Base-by-base conservation (phyloP, 1,284 basidiomycete species). In the Ganoderma multipileum region DNA sequence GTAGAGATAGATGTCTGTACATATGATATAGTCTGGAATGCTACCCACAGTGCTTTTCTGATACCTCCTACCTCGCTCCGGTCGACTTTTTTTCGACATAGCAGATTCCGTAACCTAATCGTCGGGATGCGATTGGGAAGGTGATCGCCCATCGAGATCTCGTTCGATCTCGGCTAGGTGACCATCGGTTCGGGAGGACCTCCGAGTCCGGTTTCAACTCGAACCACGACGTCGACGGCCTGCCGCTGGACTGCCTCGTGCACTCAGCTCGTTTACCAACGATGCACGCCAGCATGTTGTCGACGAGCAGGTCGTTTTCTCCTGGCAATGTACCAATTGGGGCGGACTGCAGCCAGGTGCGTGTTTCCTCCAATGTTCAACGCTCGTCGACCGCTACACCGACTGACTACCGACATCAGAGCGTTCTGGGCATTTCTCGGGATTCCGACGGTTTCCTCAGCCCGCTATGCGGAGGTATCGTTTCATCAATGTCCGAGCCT, bases 1-100 rank as follows among this genome's bases (percentile, higher is more conserved):
- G 67, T 71, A 68, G 65, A 71, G 62, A 11, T 71, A 71, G 70
- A 71, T 60, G 61, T 12, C 41, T 47, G 41, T 38, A 41, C 23
- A 60, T 26, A 33, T 9, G 52, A n/a, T 60, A 39, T 58, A 38
- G n/a, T 18, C 18, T 23, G 36, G 26, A 39, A 39, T 58, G 33
- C 33, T n/a, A 23, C 16, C 20, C 50, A 39, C 26, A 38, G 47
- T 38, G 16, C 58, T 14, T 5, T 11, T n/a, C 28, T 28, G 52
- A 55, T 33, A 30, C 33, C 16, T 16, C 11, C 47, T 20, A 11
- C 8, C 44, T 47, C 44, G 44, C 0, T 39, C 38, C 38, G 2
- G 38, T 39, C 38, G 12, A 39, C 38, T 9, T 5, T 39, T 39
- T 39, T 14, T 39, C 38, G 38, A 39, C 38, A 39, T 39, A 39